Conservation (phyloP, 148 eudicot species). For the Camellia japonica region DNA sequence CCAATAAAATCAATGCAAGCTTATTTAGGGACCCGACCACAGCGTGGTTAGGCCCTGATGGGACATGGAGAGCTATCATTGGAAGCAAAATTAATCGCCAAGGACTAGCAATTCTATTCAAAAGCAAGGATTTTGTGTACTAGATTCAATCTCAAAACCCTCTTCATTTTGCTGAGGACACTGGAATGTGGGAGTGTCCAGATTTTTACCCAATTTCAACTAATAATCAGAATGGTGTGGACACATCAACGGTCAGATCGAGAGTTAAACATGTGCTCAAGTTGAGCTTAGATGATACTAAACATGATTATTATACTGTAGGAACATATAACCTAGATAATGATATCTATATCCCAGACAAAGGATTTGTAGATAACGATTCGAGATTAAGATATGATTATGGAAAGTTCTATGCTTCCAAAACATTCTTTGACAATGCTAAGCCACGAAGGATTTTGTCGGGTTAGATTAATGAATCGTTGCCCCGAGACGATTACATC, state of each 20-base stretch:
- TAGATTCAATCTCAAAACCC: slow-evolving; percentile 45
- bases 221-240: slow-evolving; percentile 22
- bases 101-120: slow-evolving; percentile 41
- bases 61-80: slow-evolving; percentile 34
- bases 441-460: slow-evolving; percentile 51
- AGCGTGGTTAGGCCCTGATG: slow-evolving; percentile 42
- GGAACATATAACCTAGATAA: slow-evolving; percentile 41
- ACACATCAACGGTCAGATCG: slow-evolving; percentile 28
- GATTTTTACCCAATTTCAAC: slow-evolving; percentile 4
- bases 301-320: slow-evolving; percentile 51
- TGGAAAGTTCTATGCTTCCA: slow-evolving; percentile 71
- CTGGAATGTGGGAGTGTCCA: slow-evolving; percentile 69
- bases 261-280: slow-evolving; percentile 55
- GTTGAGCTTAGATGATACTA: slow-evolving; percentile 41
- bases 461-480: slow-evolving; percentile 56
- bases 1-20: slow-evolving; percentile 36
- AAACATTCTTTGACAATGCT: slow-evolving; percentile 49
- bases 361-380: slow-evolving; percentile 27
- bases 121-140: slow-evolving; percentile 53
- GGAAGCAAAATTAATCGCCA: slow-evolving; percentile 29
- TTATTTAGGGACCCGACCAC: slow-evolving; percentile 69
- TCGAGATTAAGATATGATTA: slow-evolving; percentile 57
- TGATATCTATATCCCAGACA: slow-evolving; percentile 38
- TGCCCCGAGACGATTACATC: slow-evolving; percentile 18
- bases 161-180: slow-evolving; percentile 28